Evolutionary conservation across 139 green algal species (phyloP), one percentile per base, ranked within the genome.

Genomic region (Yamagishiella unicocca): DNA sequence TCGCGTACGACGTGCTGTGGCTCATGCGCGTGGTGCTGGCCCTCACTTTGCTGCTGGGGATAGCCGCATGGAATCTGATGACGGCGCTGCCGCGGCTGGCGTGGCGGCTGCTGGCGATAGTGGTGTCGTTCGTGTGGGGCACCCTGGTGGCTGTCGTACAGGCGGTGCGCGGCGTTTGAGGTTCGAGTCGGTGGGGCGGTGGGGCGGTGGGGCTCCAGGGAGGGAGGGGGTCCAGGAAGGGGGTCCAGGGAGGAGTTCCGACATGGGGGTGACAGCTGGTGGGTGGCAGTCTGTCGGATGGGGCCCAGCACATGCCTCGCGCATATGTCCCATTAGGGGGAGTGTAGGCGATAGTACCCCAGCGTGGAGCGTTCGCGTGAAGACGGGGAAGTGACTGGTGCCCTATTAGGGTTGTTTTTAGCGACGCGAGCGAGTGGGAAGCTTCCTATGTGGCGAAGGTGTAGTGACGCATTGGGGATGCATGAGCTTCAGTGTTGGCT

Each of bases 1-100:
- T 86, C 12, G 80, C 80, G 12, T 74, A 78, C 64, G 80, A 86
- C 31, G 33, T 86, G 22, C n/a, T 86, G 43, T 86, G 37, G 1
- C 0, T 66, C 9, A 40, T 77, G n/a, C 80, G 80, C 9, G 64
- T 86, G 12, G 64, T 77, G n/a, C 14, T 86, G 22, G 80, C n/a
- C 43, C 1, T 77, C 22, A 53, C 31, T 8, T 38, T 86, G 0
- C 64, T 77, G 3, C 25, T 61, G 9, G n/a, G 42, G 8, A 2
- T 86, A 25, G 45, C 0, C 4, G 64, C 31, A 7, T 86, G 64
- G 62, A 53, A 77, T 1, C 7, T 86, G 43, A 8, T 67, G 37
- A 78, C 64, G 1, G 77, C 62, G 80, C 64, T 77, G 64, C 80
- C 64, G n/a, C 43, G 31, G 5, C 2, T 27, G 31, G 3, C 53